These are phyloP conservation scores for Flagelloscypha sp. DNA, from an alignment of 768 basidiomycete genomes.

Conservation along the genomic window DNA sequence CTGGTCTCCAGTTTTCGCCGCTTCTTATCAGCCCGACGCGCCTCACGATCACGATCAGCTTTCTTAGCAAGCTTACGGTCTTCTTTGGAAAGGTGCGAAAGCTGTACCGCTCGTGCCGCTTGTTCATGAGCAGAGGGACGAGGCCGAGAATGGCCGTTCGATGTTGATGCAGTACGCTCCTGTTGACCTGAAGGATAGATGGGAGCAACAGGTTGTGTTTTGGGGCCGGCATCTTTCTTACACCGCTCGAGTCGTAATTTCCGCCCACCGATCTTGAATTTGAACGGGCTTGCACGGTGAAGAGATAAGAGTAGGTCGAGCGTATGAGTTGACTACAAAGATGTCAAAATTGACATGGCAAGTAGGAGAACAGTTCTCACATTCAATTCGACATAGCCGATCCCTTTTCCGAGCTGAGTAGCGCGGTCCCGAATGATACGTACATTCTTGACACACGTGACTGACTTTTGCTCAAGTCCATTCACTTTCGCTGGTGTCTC, in stretches of 20 bases:
- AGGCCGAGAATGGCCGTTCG: constrained; percentile 16
- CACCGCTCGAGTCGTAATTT: constrained; percentile 87
- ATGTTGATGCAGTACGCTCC: constrained; percentile 10
- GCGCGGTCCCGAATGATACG: constrained; percentile 84
- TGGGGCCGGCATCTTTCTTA: constrained; percentile 54
- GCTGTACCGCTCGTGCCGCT: constrained; percentile 68
- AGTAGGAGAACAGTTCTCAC: constrained; percentile 37
- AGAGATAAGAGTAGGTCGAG: neutral
- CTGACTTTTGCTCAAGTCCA: constrained; percentile 20
- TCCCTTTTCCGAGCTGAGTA: constrained; percentile 91
- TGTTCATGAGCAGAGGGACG: constrained; percentile 64
- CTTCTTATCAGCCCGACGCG: constrained; percentile 85
- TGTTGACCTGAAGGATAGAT: constrained; percentile 16
- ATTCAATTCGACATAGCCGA: constrained; percentile 83
- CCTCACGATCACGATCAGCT: constrained; percentile 70
- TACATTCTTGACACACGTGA: constrained; percentile 73
- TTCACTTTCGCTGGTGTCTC: no score
- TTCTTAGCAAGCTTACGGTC: constrained; percentile 81
- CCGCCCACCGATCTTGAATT: constrained; percentile 89
- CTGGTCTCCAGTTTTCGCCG: no score
- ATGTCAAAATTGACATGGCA: neutral
- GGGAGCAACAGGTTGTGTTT: constrained; percentile 10
- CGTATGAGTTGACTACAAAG: neutral
- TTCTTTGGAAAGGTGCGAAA: constrained; percentile 73
- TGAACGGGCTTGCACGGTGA: constrained; percentile 59